A percentile compares a stretch with the other conserved stretches of the same genome.
These are phyloP conservation scores for Metschnikowia gelsemii DNA, from an alignment of 805 yeast species.

Conservation along the genomic window DNA sequence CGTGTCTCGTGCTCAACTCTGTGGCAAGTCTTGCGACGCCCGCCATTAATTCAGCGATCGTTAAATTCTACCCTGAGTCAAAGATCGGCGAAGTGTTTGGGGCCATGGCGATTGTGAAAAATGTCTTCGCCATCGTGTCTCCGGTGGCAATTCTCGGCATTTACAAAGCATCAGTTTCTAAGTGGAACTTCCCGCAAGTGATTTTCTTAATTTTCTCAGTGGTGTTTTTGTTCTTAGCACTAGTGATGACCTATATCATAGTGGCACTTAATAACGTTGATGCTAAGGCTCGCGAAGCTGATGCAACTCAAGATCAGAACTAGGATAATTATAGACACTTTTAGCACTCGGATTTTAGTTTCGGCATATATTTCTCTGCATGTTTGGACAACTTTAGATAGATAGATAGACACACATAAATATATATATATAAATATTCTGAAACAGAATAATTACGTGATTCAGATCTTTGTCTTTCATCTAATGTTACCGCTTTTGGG, in stretches of 20 bases:
- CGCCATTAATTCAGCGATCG: constrained; percentile 54
- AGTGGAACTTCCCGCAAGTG: constrained; percentile 30
- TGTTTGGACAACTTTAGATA: too few species aligned
- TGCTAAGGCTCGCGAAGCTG: constrained; percentile 9
- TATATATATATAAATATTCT: too few species aligned
- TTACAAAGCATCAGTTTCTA: constrained; percentile 36
- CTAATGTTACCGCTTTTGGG: too few species aligned
- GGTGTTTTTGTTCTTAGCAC: constrained; percentile 4
- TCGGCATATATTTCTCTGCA: too few species aligned
- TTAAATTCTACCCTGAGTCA: constrained; percentile 59
- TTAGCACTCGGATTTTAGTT: neutral
- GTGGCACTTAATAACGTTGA: constrained; percentile 15
- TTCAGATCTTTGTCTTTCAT: too few species aligned
- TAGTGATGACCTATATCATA: constrained; percentile 11
- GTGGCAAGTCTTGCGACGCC: constrained; percentile 47
- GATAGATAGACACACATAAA: too few species aligned
- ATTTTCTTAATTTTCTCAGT: constrained; percentile 26
- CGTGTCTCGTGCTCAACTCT: constrained; percentile 39
- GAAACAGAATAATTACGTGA: too few species aligned
- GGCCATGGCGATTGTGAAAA: constrained; percentile 60
- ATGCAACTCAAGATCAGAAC: neutral
- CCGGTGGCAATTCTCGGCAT: constrained; percentile 51
- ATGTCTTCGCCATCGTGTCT: constrained; percentile 43
- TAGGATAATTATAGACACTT: neutral
- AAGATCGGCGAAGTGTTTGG: constrained; percentile 73